Evolutionary conservation across 2,329 filamentous ascomycete species (phyloP), one percentile per base, ranked within the genome.

Genomic region (Sporothrix variecibatus): DNA sequence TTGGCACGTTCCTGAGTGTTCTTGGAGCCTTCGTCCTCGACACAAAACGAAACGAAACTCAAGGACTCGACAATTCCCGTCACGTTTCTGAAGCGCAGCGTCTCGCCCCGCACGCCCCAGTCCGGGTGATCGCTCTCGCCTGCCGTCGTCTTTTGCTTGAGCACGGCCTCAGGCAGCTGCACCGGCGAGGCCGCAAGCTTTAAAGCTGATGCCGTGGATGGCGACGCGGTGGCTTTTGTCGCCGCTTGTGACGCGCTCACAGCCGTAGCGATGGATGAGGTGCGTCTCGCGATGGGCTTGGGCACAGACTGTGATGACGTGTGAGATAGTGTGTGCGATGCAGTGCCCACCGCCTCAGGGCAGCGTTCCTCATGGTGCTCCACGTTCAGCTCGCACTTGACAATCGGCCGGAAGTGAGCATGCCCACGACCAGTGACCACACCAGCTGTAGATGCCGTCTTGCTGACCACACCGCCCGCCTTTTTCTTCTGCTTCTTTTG

Each of bases 361-460:
- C 75, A 81, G 75, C 77, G 82, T 77, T 82, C 86, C 75, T 82
- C 82, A 8, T 81, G 80, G 75, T 86, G 92, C 79, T 96, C 94
- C 20, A 95, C 89, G 81, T 97, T 94, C 73, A 98, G 83, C 80
- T 96, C 92, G 76, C 91, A 92, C 80, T 92, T 94, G 78, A 97
- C 88, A 75, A 93, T 89, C 1, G 94, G 94, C 53, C 90, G 89
- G 76, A 96, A 89, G 58, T 85, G 84, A 74, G 85, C 87, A 53
- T 75, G 76, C 23, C 78, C 78, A 70, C 80, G 80, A 60, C 81
- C 82, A 67, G 79, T 80, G 69, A 74, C 65, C 26, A 75, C 56
- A 40, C 73, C 75, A 1, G 75, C 76, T 76, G 23, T 79, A 76
- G 73, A 83, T 80, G 70, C 81, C 2, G 58, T 62, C 15, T n/a